Evolutionary conservation across 1,139 yeast species (phyloP), one percentile per base, ranked within the genome.

Genomic region (Protomyces inouyei): DNA sequence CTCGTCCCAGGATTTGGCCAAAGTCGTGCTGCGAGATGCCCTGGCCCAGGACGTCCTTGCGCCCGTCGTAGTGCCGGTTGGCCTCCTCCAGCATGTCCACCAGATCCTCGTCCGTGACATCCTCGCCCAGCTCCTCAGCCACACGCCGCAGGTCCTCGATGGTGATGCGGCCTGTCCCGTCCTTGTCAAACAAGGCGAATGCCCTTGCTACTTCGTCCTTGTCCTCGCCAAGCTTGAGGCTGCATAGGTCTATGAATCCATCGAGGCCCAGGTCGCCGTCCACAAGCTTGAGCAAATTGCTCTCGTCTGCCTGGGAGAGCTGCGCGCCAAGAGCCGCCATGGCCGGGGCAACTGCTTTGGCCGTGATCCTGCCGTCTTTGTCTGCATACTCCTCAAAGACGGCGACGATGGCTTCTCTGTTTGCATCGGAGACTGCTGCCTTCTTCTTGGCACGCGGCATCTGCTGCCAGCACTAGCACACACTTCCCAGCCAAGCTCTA

Each of bases 21-120:
- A 64, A 64, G 43, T 64, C 65, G 37, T 52, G 43, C 53, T 56
- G 52, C 43, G 52, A 48, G 21, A 64, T 55, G 21, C 64, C 64
- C 35, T 53, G 64, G 3, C 53, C 53, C 10, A 14, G 40, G 8
- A 54, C 38, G 14, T 40, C 57, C 48, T 43, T 16, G 48, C 48
- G 48, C 12, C 12, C 5, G 23, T 43, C 48, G 21, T 10, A 12
- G 16, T 43, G 48, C 21, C 56, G 37, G n/a, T 64, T 64, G 2
- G 67, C 67, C 40, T 60, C 55, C 45, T 60, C 64, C 45, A 66
- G 64, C 67, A 66, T 66, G 28, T 59, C 64, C 36, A 36, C 23
- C n/a, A 66, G 40, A 6, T 66, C 66, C 10, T 64, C 45, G 12
- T 64, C 63, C 40, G 61, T 52, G 28, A 54, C 55, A 8, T 54